Percentiles rank a stretch among this genome's conserved stretches.
These are phyloP conservation scores for Carex scoparia DNA, from an alignment of 176 grass and related monocot species.

Conservation along the genomic window DNA sequence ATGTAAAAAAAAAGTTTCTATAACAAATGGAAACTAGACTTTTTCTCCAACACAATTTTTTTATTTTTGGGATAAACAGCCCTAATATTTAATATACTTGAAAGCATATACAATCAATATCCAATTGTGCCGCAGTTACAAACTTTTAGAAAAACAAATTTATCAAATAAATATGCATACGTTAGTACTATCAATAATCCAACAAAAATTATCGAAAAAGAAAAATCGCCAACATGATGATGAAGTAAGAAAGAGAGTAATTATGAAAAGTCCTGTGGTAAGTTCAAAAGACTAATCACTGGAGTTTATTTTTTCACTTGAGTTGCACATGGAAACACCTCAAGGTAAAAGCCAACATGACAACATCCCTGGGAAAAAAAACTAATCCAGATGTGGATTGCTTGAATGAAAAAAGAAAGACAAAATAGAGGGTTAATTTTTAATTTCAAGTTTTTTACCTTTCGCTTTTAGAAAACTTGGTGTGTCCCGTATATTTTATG, in stretches of 20 bases:
- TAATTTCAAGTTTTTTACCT: background rate
- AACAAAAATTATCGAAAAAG: background rate
- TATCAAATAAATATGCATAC: background rate
- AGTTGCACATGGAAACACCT: background rate
- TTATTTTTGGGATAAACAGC: no score
- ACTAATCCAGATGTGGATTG: background rate
- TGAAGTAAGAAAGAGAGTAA: background rate
- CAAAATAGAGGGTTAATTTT: background rate
- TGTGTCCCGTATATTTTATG: background rate
- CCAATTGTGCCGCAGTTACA: background rate
- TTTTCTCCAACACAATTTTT: no score
- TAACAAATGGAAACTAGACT: no score
- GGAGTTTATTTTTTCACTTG: background rate
- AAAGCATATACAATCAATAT: background rate
- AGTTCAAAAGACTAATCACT: background rate
- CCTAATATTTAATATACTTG: background rate
- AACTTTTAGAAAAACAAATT: background rate
- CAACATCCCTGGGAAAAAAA: background rate
- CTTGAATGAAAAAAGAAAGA: background rate
- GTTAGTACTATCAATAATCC: background rate
- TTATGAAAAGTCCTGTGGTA: background rate
- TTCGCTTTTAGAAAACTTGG: background rate
- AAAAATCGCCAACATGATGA: background rate
- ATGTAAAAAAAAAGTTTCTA: no score
- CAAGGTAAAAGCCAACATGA: background rate